These are phyloP conservation scores for Phytophthora pseudosyringae DNA, from an alignment of 352 stramenopile species.

Conservation along the genomic window DNA sequence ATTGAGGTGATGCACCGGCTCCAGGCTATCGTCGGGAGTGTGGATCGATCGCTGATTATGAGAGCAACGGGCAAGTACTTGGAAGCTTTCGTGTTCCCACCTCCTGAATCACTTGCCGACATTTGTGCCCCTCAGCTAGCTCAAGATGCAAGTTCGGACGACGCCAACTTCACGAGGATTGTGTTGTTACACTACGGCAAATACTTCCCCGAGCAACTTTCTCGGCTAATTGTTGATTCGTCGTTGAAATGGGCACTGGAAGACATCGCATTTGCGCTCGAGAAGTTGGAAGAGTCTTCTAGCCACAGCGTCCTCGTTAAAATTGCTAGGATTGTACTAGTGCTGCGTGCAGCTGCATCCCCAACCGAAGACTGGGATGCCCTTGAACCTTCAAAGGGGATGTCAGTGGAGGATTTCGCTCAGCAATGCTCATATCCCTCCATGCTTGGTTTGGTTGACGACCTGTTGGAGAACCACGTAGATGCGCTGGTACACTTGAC, in stretches of 20 bases:
- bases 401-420: constrained; percentile 17
- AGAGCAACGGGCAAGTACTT: constrained; percentile 70
- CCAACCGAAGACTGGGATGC: constrained; percentile 37
- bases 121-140: constrained; percentile 23
- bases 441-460: constrained; percentile 44
- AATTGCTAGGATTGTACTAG: constrained; percentile 69
- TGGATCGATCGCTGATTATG: constrained; percentile 60
- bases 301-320: constrained; percentile 61
- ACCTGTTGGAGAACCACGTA: constrained; percentile 50
- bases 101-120: constrained; percentile 33
- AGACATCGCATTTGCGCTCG: constrained; percentile 72
- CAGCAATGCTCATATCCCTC: constrained; percentile 45
- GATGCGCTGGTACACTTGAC: constrained; percentile 63
- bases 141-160: constrained; percentile 11
- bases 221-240: constrained; percentile 74
- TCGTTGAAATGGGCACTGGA: constrained; percentile 73
- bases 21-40: constrained; percentile 48
- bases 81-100: constrained; percentile 80
- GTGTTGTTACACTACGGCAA: constrained; percentile 78
- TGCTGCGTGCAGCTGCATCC: constrained; percentile 51
- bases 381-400: constrained; percentile 15
- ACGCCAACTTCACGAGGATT: constrained; percentile 63
- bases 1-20: constrained; percentile 66
- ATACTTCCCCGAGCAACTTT: constrained; percentile 77
- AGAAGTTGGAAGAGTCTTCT: constrained; percentile 54